Base-by-base conservation (phyloP, 345 rosid genomes). In the Theobroma cacao region DNA sequence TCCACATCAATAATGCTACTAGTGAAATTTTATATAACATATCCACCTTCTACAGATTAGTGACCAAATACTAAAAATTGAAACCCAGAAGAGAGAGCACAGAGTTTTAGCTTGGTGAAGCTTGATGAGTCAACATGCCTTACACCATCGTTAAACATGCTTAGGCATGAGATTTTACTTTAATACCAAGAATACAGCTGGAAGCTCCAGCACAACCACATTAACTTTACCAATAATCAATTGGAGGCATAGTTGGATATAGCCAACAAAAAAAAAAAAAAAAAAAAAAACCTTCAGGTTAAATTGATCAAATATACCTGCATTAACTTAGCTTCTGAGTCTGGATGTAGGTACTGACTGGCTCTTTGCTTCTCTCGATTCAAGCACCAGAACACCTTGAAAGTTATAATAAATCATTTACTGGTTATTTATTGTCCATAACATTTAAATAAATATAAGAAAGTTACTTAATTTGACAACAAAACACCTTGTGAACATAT, bases 381-480 rank as follows among this genome's bases (percentile, higher is more conserved):
- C 75, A 79, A 76, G 85, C 82, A 79, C 82, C 82, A 76, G 64
- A 26, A 65, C 53, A 59, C 80, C 85, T 79, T 62, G 20, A 76
- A 82, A 66, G 7, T 41, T n/a, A n/a, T 15, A 75, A 28, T 59
- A 47, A 52, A 41, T 11, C 45, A 70, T 33, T 22, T 52, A 15
- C 15, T 0, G 5, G 48, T 75, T 17, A 43, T 22, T 15, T 34
- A 48, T 78, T 15, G n/a, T 48, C 30, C 20, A 31, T 66, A 41
- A 60, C 12, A 18, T 41, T 38, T 47, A 63, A 30, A 75, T 11
- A 24, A 6, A 74, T 12, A 67, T 40, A 31, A 62, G 1, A 40
- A 65, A 15, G 17, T 1, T 53, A 41, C 30, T 31, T 43, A 30
- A 47, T 40, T 48, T 26, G 40, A 52, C 15, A 8, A 67, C 13